phyloP scores from a whole-genome alignment of 2,329 filamentous ascomycete genomes.

The Colletotrichum cuscutae region DNA sequence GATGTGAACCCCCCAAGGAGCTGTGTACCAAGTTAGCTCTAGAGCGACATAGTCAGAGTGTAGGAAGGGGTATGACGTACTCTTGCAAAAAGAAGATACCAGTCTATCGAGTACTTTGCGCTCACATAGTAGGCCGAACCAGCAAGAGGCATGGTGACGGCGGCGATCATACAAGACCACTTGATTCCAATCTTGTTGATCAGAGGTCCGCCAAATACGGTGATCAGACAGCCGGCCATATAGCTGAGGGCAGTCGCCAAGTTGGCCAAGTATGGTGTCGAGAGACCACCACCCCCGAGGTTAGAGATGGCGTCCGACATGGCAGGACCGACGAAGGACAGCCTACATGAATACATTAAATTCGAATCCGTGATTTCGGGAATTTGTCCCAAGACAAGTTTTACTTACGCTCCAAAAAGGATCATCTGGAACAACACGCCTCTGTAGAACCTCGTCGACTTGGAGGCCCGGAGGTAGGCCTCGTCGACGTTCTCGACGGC shows the following conservation, averaged over 20 bases:
- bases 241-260: conserved; percentile 22
- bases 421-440: conserved; percentile 27
- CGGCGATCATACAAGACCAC: conserved; percentile 48
- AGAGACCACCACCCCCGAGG: conserved; percentile 24
- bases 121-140: conserved; percentile 48
- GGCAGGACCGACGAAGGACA: conserved; percentile 25
- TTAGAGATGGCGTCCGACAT: conserved; percentile 31
- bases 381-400: too few relatives aligned
- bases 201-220: conserved; percentile 45
- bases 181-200: conserved; percentile 52
- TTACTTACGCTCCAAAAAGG: conserved; percentile 20
- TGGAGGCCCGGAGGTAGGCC: neutral
- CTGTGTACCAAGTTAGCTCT: neutral
- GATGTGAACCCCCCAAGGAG: conserved; percentile 33
- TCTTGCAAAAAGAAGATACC: conserved; percentile 45
- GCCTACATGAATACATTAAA: neutral
- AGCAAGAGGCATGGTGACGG: conserved; percentile 44
- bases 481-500: conserved; percentile 3
- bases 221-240: conserved; percentile 14
- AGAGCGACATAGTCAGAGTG: fast-evolving
- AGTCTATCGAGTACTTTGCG: conserved; percentile 41
- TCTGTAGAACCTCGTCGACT: conserved; percentile 17
- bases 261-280: conserved; percentile 28
- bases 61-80: neutral
- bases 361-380: neutral